These are phyloP conservation scores for Tetracladium setigerum DNA, from an alignment of 495 filamentous ascomycete species.

Conservation along the genomic window DNA sequence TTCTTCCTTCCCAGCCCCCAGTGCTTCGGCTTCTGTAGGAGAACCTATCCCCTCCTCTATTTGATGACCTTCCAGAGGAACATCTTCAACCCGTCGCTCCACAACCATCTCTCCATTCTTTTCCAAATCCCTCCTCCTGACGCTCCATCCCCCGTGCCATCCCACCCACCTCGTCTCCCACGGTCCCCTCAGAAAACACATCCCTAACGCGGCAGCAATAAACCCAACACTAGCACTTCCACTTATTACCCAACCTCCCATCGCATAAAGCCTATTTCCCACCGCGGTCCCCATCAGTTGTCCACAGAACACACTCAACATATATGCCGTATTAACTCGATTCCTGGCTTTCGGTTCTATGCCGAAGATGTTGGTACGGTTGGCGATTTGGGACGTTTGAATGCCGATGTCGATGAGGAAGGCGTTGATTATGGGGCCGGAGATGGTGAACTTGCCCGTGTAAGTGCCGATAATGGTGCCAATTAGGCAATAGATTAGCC, in stretches of 20 bases:
- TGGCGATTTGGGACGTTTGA: slow-evolving; percentile 70
- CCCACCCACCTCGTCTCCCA: slow-evolving; percentile 67
- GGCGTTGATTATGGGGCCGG: slow-evolving; percentile 70
- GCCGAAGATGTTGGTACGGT: slow-evolving; percentile 61
- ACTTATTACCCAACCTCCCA: slow-evolving; percentile 61
- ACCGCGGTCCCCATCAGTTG: slow-evolving; percentile 70
- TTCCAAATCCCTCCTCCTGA: slow-evolving; percentile 25
- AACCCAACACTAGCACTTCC: slow-evolving; percentile 63
- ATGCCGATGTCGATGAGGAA: slow-evolving; percentile 64
- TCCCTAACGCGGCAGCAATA: slow-evolving; percentile 48
- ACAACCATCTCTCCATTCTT: no score
- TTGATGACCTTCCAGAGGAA: no score
- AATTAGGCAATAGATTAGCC: slow-evolving; percentile 44
- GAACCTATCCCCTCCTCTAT: no score
- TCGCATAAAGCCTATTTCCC: slow-evolving; percentile 62
- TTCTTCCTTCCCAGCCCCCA: no score
- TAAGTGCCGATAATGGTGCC: slow-evolving; percentile 67
- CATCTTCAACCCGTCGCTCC: no score
- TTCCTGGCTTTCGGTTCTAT: slow-evolving; percentile 68
- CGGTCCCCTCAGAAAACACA: slow-evolving; percentile 55
- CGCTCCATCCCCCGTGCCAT: slow-evolving; percentile 61
- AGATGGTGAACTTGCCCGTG: slow-evolving; percentile 54
- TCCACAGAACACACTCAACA: slow-evolving; percentile 66
- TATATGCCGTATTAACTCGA: slow-evolving; percentile 76
- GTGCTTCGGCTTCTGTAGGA: no score